Conservation (phyloP, 306 rosid species). For the Vicia faba region DNA sequence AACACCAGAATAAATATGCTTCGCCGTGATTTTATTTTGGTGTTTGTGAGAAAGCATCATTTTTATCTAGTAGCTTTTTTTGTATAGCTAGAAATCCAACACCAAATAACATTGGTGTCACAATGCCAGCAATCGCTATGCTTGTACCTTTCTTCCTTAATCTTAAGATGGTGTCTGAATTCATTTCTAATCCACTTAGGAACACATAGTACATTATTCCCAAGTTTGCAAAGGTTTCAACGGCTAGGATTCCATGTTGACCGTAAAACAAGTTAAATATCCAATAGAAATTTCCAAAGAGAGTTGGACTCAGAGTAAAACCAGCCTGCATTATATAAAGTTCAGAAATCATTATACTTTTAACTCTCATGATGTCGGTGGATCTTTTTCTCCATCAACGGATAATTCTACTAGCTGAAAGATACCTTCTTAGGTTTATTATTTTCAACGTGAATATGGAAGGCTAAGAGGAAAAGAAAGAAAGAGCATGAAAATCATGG, state of each 20-base stretch:
- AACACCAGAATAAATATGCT: slow-evolving; percentile 33
- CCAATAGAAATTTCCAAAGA: neutral
- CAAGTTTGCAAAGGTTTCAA: slow-evolving; percentile 30
- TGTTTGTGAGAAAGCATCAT: neutral
- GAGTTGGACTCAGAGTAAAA: neutral
- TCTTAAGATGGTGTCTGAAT: no score
- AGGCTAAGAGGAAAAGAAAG: no score
- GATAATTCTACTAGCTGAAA: slow-evolving; percentile 1
- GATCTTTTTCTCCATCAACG: neutral
- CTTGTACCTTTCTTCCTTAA: slow-evolving; percentile 24
- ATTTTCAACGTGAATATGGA: no score
- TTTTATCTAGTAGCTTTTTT: neutral
- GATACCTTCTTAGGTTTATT: slow-evolving; percentile 13
- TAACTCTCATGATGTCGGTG: neutral
- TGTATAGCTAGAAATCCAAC: slow-evolving; percentile 26
- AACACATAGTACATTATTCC: slow-evolving; percentile 38
- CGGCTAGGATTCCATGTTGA: neutral
- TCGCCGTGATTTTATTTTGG: fast-evolving
- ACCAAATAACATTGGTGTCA: slow-evolving; percentile 33
- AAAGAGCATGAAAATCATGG: no score
- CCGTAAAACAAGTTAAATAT: neutral
- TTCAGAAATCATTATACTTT: no score
- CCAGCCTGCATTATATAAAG: no score
- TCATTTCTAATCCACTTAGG: slow-evolving; percentile 48
- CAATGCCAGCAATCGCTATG: slow-evolving; percentile 33